Percentiles rank a stretch among this genome's conserved stretches.
Conservation (phyloP, 352 stramenopile genomes). For the Phytopythium sindhum region DNA sequence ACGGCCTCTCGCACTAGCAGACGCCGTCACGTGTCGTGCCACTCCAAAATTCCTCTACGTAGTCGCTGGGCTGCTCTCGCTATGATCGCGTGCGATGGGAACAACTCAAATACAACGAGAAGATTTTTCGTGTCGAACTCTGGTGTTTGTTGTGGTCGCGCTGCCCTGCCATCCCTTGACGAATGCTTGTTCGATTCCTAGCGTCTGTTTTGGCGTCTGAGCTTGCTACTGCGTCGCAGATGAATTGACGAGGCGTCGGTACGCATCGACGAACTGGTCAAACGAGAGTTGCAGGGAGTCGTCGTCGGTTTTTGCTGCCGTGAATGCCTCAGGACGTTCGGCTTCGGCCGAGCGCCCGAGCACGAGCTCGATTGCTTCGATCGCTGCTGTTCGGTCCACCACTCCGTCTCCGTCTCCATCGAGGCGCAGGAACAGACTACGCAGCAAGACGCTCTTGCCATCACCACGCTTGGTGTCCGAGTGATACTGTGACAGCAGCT, state of each 20-base stretch:
- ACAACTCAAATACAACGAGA: not conserved
- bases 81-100: constrained; percentile 2
- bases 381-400: constrained; percentile 16
- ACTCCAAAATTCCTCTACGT: not conserved
- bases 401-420: constrained; percentile 12
- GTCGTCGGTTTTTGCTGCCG: constrained; percentile 4
- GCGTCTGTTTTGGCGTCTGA: not conserved
- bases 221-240: not conserved
- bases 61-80: not conserved
- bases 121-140: not conserved
- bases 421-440: constrained; percentile 26
- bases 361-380: constrained; percentile 27
- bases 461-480: not conserved
- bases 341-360: constrained; percentile 9
- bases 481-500: constrained; percentile 14
- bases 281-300: constrained; percentile 22
- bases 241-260: not conserved
- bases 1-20: not conserved
- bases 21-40: not conserved
- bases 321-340: not conserved
- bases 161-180: not conserved
- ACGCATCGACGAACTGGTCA: constrained; percentile 24
- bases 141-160: not conserved
- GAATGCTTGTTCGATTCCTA: no score
- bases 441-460: constrained; percentile 22